phyloP scores from a whole-genome alignment of 2,329 filamentous ascomycete species.

The Diaporthe sp. region DNA sequence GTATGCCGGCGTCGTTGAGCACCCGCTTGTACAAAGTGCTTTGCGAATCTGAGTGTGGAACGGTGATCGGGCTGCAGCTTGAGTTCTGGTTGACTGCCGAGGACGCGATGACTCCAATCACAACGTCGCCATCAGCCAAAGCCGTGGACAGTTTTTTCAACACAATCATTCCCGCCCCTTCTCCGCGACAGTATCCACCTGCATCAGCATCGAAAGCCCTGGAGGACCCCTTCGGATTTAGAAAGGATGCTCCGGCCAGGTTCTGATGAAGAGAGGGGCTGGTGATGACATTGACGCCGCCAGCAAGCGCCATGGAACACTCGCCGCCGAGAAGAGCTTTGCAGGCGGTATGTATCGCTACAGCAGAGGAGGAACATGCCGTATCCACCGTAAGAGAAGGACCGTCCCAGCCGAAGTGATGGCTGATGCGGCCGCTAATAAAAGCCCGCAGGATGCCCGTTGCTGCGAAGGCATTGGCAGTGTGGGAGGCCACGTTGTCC shows the following conservation, averaged over 20 bases:
- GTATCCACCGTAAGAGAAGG: slow-evolving; percentile 58
- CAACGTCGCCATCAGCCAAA: slow-evolving; percentile 62
- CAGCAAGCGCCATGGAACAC: slow-evolving; percentile 52
- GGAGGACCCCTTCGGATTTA: slow-evolving; percentile 60
- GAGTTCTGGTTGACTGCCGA: slow-evolving; percentile 54
- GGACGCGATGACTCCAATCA: slow-evolving; percentile 58
- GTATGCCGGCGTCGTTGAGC: slow-evolving; percentile 44
- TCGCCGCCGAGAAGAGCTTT: slow-evolving; percentile 48
- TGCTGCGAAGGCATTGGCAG: slow-evolving; percentile 33
- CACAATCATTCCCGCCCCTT: slow-evolving; percentile 63
- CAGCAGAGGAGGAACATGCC: slow-evolving; percentile 55
- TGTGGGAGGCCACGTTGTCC: slow-evolving; percentile 28
- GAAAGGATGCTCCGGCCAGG: slow-evolving; percentile 55
- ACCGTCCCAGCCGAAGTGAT: slow-evolving; percentile 59
- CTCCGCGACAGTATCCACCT: slow-evolving; percentile 68
- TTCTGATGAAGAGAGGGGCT: slow-evolving; percentile 48
- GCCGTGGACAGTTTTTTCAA: slow-evolving; percentile 66
- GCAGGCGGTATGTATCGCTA: slow-evolving; percentile 51
- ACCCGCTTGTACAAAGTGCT: slow-evolving; percentile 48
- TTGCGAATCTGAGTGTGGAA: slow-evolving; percentile 46
- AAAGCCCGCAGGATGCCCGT: slow-evolving; percentile 46
- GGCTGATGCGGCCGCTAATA: slow-evolving; percentile 53
- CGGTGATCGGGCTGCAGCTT: slow-evolving; percentile 48
- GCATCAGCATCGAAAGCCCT: slow-evolving; percentile 63
- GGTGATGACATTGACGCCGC: slow-evolving; percentile 57